Conservation (phyloP, 129 eudicot genomes). For the Sambucus nigra region DNA sequence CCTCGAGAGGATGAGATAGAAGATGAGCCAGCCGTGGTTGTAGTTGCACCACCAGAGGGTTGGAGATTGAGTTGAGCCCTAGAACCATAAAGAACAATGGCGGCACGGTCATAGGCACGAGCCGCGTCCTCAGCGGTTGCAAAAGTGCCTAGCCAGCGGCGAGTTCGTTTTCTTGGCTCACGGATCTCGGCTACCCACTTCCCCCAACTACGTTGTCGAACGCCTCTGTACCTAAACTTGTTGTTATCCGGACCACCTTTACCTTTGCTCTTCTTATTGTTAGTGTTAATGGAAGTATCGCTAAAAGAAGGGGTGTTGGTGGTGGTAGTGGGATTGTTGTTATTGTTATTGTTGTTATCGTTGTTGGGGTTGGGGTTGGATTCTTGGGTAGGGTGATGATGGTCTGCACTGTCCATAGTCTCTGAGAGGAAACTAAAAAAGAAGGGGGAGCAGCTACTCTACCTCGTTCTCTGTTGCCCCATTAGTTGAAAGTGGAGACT, state of each 20-base stretch:
- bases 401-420: constrained; percentile 21
- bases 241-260: constrained; percentile 77
- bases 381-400: constrained; percentile 11
- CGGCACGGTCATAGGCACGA: constrained; percentile 78
- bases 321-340: constrained; percentile 5
- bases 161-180: constrained; percentile 68
- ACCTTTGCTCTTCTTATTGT: constrained; percentile 28
- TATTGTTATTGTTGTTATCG: constrained; percentile 4
- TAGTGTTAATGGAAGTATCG: background rate
- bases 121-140: constrained; percentile 89
- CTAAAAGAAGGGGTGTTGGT: background rate
- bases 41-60: constrained; percentile 14
- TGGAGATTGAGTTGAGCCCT: constrained; percentile 78
- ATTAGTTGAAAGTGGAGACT: constrained; percentile 28
- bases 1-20: constrained; percentile 15
- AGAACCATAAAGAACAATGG: constrained; percentile 52
- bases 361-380: constrained; percentile 6
- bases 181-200: constrained; percentile 91
- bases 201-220: constrained; percentile 87
- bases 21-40: background rate
- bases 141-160: constrained; percentile 81
- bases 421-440: constrained; percentile 5
- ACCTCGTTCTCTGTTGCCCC: constrained; percentile 27
- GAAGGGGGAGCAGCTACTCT: background rate
- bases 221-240: constrained; percentile 66